Evolutionary conservation across 75 land plant genomes (phyloP), one percentile per base, ranked within the genome.

Genomic region (Sequoiadendron giganteum): DNA sequence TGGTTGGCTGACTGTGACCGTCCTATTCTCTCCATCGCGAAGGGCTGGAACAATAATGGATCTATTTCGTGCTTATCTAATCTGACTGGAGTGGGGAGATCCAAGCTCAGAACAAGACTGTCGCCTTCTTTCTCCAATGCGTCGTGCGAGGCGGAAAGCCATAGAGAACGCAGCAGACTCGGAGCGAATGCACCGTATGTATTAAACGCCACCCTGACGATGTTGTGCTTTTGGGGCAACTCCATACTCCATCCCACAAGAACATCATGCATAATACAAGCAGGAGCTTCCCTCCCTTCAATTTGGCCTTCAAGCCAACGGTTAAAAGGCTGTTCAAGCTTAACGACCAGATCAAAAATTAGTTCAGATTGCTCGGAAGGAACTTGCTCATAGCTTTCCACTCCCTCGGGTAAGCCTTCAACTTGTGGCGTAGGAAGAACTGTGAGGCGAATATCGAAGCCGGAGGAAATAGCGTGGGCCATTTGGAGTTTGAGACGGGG

Each of bases 351-450:
- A 39, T 80, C 83, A 25, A 80, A 80, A 43, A 80, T 79, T 5
- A 79, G 82, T 16, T 10, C 30, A 19, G 28, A 19, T 25, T 2
- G 16, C 3, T 40, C 4, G n/a, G 83, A 2, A 45, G 83, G 48
- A 13, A 92, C 65, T 16, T 79, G 43, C 34, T 92, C 93, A 5
- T 87, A 87, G 91, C 87, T 88, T 38, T 92, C 93, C 21, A 87
- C 58, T 65, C 91, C 91, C 36, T 86, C 39, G 6, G 93, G 91
- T 16, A 92, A 34, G 1, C 61, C 90, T 11, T 88, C 77, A 32
- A 87, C 68, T 4, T 3, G 1, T 8, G 58, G 28, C 19, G 55
- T 32, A 8, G 58, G 86, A 15, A 48, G 58, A 19, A 85, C 39
- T 1, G n/a, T 9, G 21, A 85, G 38, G 10, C 86, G 58, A 30